Base-by-base conservation (phyloP, 2,329 filamentous ascomycete species). In the Leptodontidium sp. region DNA sequence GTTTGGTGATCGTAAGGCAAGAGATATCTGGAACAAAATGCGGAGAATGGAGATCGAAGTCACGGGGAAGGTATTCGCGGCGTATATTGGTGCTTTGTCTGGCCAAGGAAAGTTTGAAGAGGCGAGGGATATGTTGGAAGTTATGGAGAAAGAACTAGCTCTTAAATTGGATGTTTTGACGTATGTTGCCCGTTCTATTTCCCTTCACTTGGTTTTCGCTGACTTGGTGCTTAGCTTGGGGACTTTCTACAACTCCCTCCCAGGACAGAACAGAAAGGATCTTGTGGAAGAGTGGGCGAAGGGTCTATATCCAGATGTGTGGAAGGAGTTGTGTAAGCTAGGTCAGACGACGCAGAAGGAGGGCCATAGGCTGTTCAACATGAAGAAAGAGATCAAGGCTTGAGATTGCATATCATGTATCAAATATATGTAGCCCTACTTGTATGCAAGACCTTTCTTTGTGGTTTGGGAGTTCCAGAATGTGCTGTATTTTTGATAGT, bases 1-100 rank as follows among this genome's bases (percentile, higher is more conserved):
- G 1, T 84, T 84, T 76, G 83, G 90, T 73, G 83, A 90, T 79
- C 83, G 81, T 24, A 85, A 85, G 70, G 88, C 91, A 50, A 87
- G 88, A 24, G 83, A 87, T 59, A 88, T 95, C 7, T 97, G 92
- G 93, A 82, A 82, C 26, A 89, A 88, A 80, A 85, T 96, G 68
- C 85, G 86, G 74, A 84, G 84, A 66, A 90, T 97, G 85, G 93
- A 96, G 38, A 86, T 98, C 64, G 90, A 93, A 50, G 85, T 97
- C 29, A 91, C 93, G 47, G 85, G 87, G 26, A 80, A 85, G 2
- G 87, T 98, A 14, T 95, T 93, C 80, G 88, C 88, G 24, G 89
- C 90, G 1, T 98, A 97, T 78, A 84, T 92, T 59, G 91, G 89
- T 9, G 92, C 92, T 0, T 79, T 97, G 66, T 92, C 91, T 0